Evolutionary conservation across 257 asterid species (phyloP), one percentile per base, ranked within the genome.

Genomic region (Ophiorrhiza pumila): DNA sequence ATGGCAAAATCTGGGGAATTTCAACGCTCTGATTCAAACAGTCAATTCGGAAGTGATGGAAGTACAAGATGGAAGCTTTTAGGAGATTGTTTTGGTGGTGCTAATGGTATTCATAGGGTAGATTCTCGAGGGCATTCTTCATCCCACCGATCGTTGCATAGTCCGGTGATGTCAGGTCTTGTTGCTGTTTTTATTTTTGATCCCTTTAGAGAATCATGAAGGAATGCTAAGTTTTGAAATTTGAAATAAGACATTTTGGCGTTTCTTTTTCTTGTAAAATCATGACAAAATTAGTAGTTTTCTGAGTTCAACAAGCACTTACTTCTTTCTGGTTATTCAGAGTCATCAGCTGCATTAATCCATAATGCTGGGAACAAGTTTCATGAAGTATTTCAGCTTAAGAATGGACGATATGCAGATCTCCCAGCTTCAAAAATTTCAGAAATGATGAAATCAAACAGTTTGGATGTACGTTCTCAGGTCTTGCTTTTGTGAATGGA

Each of bases 401-500:
- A 87, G 84, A 90, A 87, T 74, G 94, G 93, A 62, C 80, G 90
- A 57, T 88, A 86, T 75, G 83, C 87, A 4, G 97, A 94, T 82
- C 86, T 91, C 68, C 89, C 97, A 0, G 82, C 90, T 49, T 78
- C 96, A 52, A 94, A 81, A 75, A 86, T 94, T 76, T 75, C 97
- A 17, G 96, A 91, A 81, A 88, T 94, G 96, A 88, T 90, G 96
- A 90, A 90, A 82, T 83, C 99, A 5, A 91, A 89, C 78, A 85
- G 97, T 90, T 82, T 94, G 83, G 97, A 94, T 82, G 99, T 91
- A 80, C 79, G 90, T 79, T 62, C 41, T 72, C 39, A 59, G 74
- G 74, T 49, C 73, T 18, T 41, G 43, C 56, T 52, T 68, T 75
- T 59, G 32, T 52, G 22, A 60, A 32, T 31, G 41, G 4, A 68